These are phyloP conservation scores for Nicotiana obtusifolia DNA, from an alignment of 257 asterid species.

Conservation along the genomic window DNA sequence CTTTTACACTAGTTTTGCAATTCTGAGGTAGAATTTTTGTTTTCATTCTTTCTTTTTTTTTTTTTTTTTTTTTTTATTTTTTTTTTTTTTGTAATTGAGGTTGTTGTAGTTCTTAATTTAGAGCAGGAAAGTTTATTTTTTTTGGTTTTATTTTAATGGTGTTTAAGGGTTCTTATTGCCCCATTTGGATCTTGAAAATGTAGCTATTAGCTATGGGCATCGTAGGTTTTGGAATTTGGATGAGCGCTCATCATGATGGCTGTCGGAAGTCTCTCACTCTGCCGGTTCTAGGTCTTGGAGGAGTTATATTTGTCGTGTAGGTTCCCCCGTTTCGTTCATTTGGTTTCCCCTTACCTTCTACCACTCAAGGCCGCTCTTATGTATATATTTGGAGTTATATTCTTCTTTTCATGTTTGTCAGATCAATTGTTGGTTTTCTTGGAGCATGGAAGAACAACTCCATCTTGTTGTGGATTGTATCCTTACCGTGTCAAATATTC, in stretches of 20 bases:
- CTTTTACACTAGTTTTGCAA: background rate
- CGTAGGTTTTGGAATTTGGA: conserved; percentile 83
- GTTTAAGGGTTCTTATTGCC: background rate
- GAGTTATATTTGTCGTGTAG: conserved; percentile 63
- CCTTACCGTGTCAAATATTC: conserved; percentile 24
- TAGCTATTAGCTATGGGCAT: conserved; percentile 72
- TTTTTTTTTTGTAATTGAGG: background rate
- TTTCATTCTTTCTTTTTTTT: background rate
- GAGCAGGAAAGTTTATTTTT: background rate
- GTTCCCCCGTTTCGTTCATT: conserved; percentile 11
- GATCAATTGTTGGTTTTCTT: conserved; percentile 69
- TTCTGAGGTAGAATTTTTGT: background rate
- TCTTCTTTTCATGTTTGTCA: conserved; percentile 26
- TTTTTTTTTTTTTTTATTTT: background rate
- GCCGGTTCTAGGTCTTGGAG: conserved; percentile 83
- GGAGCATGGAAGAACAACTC: conserved; percentile 85
- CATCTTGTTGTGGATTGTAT: conserved; percentile 88
- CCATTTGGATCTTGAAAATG: conserved; percentile 9
- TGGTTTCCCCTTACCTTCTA: background rate
- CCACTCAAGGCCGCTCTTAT: background rate
- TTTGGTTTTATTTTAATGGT: background rate
- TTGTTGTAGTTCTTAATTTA: background rate
- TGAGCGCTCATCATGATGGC: conserved; percentile 72
- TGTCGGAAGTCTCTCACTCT: conserved; percentile 76
- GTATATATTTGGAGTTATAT: background rate